Evolutionary conservation across 2,329 filamentous ascomycete genomes (phyloP).

Genomic region (Calonectria fujianensis): DNA sequence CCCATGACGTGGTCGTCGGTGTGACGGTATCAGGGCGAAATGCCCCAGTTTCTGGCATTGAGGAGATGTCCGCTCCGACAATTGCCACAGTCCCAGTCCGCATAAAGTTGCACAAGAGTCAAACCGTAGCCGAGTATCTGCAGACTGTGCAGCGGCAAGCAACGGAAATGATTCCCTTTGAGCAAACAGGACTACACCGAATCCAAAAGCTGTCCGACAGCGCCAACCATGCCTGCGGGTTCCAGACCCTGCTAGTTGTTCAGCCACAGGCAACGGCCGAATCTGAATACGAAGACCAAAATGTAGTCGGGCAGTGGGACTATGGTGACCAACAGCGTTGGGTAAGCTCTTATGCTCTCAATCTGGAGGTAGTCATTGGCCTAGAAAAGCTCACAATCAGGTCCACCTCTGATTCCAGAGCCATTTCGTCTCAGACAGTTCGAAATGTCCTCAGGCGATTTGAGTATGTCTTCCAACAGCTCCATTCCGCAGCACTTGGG

Average conservation of each 20-base stretch:
- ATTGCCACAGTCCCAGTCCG: slow-evolving; percentile 47
- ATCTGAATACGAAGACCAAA: not conserved
- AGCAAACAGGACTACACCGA: slow-evolving; percentile 40
- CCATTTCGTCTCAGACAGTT: not conserved
- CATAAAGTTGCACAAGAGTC: slow-evolving; percentile 51
- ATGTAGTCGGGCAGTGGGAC: not conserved
- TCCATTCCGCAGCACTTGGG: not conserved
- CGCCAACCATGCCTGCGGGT: slow-evolving; percentile 3
- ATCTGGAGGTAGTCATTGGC: not conserved
- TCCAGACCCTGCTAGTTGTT: slow-evolving; percentile 37
- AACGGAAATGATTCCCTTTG: slow-evolving; percentile 37
- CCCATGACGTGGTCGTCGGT: slow-evolving; percentile 46
- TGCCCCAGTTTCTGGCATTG: slow-evolving; percentile 44
- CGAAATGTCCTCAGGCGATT: not conserved
- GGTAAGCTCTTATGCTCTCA: not conserved
- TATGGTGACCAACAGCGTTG: not conserved
- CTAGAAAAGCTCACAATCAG: not conserved
- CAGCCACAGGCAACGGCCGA: slow-evolving; percentile 16
- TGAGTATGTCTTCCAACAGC: not conserved
- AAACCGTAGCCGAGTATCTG: slow-evolving; percentile 63
- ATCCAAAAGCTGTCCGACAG: slow-evolving; percentile 14
- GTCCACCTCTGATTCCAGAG: not conserved
- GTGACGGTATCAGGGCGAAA: slow-evolving; percentile 46
- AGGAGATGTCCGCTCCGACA: slow-evolving; percentile 47
- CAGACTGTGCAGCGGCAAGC: slow-evolving; percentile 51